A percentile compares a stretch with the other conserved stretches of the same genome.
phyloP scores from a whole-genome alignment of 1,284 basidiomycete species.

The Sanguinoderma infundibulare region DNA sequence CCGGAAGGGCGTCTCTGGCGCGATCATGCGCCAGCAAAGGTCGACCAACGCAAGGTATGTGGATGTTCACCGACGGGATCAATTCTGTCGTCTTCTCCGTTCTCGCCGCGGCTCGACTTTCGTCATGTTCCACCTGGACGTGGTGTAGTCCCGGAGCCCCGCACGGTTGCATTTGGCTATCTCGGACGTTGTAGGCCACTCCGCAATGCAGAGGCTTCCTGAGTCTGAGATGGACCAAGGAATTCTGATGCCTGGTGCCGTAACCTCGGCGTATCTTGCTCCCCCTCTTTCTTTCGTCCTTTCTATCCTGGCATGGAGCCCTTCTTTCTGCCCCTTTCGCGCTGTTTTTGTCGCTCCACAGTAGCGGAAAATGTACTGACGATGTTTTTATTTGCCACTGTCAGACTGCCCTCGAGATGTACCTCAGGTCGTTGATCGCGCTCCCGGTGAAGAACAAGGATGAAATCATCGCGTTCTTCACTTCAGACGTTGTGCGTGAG shows the following conservation, averaged over 20 bases:
- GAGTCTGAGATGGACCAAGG: neutral
- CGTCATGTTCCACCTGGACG: too few species aligned
- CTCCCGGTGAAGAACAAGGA: slow-evolving; percentile 88
- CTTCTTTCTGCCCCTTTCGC: neutral
- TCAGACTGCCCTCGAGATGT: slow-evolving; percentile 83
- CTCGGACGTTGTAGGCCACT: slow-evolving; percentile 8
- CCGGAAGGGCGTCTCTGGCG: slow-evolving; percentile 95
- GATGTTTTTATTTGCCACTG: slow-evolving; percentile 10
- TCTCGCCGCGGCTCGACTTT: neutral
- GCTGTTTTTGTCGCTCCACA: slow-evolving; percentile 14
- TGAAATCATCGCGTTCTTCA: slow-evolving; percentile 92
- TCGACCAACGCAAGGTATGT: slow-evolving; percentile 90
- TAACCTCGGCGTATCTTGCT: slow-evolving; percentile 10
- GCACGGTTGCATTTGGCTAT: neutral
- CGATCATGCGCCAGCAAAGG: slow-evolving; percentile 95
- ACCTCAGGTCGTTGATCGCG: slow-evolving; percentile 85
- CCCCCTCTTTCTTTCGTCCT: neutral
- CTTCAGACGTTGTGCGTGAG: slow-evolving; percentile 83
- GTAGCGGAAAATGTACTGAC: slow-evolving; percentile 19
- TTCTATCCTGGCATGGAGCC: slow-evolving; percentile 2
- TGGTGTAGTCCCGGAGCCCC: neutral
- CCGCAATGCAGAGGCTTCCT: neutral
- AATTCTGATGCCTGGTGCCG: slow-evolving; percentile 11
- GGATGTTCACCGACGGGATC: neutral
- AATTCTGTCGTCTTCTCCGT: neutral